These are phyloP conservation scores for Monosiga brevicollis DNA, from an alignment of 78 protist genomes.

Conservation along the genomic window DNA sequence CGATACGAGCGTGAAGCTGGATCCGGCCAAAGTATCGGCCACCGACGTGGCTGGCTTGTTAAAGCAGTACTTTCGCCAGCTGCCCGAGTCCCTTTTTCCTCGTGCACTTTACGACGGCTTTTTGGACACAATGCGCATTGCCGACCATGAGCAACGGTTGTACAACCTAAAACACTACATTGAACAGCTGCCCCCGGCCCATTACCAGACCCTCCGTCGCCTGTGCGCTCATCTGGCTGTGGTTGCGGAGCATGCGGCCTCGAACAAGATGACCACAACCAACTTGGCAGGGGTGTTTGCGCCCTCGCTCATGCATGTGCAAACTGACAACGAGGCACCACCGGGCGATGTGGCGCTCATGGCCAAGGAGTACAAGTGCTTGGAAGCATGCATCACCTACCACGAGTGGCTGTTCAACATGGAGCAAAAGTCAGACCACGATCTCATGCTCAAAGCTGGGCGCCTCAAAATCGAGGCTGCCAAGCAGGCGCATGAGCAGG, in stretches of 20 bases:
- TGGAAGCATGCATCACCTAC: no score
- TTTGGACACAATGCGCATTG: neutral
- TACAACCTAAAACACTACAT: neutral
- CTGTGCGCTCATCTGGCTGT: neutral
- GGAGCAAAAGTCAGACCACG: no score
- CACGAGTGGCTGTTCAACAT: no score
- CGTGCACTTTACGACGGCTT: neutral
- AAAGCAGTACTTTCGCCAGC: slow-evolving; percentile 26
- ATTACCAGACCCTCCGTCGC: neutral
- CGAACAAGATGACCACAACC: neutral
- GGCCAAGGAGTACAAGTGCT: no score
- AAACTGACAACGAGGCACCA: no score
- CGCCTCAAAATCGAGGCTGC: no score
- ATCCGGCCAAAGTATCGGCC: neutral
- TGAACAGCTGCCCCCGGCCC: neutral
- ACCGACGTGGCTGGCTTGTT: neutral
- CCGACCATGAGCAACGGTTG: neutral
- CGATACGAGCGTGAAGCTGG: slow-evolving; percentile 5
- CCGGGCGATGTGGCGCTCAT: no score
- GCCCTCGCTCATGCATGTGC: no score
- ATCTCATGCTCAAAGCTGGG: no score
- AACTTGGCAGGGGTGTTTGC: neutral
- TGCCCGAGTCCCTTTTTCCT: slow-evolving; percentile 15
- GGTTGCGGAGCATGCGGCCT: neutral
- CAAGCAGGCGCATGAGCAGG: no score